Evolutionary conservation across 768 basidiomycete genomes (phyloP).

Genomic region (Termitomyces sp.): DNA sequence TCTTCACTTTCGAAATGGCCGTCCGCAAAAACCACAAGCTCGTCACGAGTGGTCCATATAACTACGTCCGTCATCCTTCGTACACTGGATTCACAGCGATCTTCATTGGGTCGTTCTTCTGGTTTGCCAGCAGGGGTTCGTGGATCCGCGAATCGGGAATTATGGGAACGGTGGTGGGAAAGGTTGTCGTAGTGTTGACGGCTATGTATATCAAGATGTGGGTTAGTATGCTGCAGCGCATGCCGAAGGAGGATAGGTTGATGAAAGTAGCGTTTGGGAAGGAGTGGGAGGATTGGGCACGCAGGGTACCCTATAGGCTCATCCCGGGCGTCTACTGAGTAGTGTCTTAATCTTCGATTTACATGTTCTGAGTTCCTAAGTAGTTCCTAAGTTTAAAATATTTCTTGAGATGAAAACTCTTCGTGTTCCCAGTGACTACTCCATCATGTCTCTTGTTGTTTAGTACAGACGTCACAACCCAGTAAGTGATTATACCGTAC

Average conservation of each 20-base stretch:
- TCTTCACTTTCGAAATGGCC: constrained; percentile 32
- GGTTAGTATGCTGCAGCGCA: not conserved
- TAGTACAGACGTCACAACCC: too few relatives aligned
- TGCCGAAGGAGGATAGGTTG: constrained; percentile 12
- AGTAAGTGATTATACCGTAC: too few relatives aligned
- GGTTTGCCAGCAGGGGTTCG: not conserved
- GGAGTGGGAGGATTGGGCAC: constrained; percentile 16
- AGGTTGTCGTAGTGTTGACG: not conserved
- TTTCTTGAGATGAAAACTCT: too few relatives aligned
- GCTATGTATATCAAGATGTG: not conserved
- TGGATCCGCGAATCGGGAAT: not conserved
- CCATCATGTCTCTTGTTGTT: too few relatives aligned
- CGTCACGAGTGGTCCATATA: not conserved
- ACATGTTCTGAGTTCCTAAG: too few relatives aligned
- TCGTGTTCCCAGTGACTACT: too few relatives aligned
- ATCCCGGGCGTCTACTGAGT: constrained; percentile 5
- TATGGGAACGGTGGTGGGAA: not conserved
- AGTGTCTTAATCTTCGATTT: not conserved
- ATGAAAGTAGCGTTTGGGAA: constrained; percentile 11
- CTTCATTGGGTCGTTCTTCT: not conserved
- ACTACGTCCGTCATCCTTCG: not conserved
- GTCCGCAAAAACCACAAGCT: not conserved
- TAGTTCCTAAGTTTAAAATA: too few relatives aligned
- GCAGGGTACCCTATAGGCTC: constrained; percentile 9
- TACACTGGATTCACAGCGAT: not conserved